Conservation (phyloP, 164 flowering plant species). For the Nymphaea colorata region DNA sequence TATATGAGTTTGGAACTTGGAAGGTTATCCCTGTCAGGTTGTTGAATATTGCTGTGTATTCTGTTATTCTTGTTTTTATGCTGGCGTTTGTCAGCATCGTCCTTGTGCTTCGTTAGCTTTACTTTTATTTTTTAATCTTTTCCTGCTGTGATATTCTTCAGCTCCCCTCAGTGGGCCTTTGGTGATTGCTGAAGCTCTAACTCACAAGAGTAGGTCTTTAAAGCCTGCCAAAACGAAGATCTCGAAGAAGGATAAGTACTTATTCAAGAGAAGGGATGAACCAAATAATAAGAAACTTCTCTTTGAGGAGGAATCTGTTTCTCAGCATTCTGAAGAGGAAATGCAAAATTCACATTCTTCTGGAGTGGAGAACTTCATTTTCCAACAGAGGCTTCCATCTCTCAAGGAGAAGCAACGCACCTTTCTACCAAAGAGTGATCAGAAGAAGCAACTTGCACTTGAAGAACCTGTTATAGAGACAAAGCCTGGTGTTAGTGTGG, state of each 20-base stretch:
- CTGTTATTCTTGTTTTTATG: too few relatives aligned
- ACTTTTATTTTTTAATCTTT: background rate
- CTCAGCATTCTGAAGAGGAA: slow-evolving; percentile 21
- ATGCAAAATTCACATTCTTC: background rate
- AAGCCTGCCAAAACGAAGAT: slow-evolving; percentile 58
- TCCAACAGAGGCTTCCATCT: slow-evolving; percentile 44
- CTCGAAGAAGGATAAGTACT: slow-evolving; percentile 58
- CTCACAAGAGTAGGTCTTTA: slow-evolving; percentile 38
- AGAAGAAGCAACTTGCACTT: background rate
- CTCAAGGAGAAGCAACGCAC: slow-evolving; percentile 8
- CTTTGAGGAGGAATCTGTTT: background rate
- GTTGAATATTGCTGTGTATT: too few relatives aligned
- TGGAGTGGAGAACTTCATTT: slow-evolving; percentile 17
- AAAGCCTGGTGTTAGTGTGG: too few relatives aligned
- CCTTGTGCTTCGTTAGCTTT: background rate
- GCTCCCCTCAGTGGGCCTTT: slow-evolving; percentile 95
- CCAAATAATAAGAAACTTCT: slow-evolving; percentile 9
- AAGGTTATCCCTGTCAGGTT: too few relatives aligned
- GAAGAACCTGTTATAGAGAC: background rate
- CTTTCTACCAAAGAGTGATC: slow-evolving; percentile 12
- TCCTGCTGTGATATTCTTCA: slow-evolving; percentile 14
- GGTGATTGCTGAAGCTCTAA: slow-evolving; percentile 79
- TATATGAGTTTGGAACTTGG: too few relatives aligned
- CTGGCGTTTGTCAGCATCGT: too few relatives aligned
- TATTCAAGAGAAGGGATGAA: slow-evolving; percentile 74